Base-by-base conservation (phyloP, 2,329 filamentous ascomycete species). In the Beauveria varroae region DNA sequence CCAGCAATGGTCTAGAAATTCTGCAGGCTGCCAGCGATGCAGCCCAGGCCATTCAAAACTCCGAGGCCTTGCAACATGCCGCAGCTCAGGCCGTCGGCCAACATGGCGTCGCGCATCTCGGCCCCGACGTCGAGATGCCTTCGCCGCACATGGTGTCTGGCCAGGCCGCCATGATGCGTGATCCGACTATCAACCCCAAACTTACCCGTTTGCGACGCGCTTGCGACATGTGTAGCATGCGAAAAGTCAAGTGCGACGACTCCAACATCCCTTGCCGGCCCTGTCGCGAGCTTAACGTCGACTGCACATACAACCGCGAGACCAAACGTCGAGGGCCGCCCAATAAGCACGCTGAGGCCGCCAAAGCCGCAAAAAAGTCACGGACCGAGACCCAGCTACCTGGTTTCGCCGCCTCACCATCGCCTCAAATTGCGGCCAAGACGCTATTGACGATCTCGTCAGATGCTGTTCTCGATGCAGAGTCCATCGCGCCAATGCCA, bases 401-500 rank as follows among this genome's bases (percentile, higher is more conserved):
- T 41, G 66, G 67, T 0, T 62, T 67, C 16, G 61, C 66, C 59
- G 58, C 71, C n/a, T 75, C 75, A 3, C 73, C 78, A 0, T 74
- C 75, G 16, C 76, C 78, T 5, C 79, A 81, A 64, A 77, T 75
- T 46, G 78, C 78, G 0, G 77, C 79, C 55, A 79, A 81, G 67
- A 73, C 79, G 0, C 70, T 83, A 28, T 75, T 82, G 63, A 77
- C 79, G 14, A 79, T 77, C 18, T 74, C 74, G 16, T 68, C 69
- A 2, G 71, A 72, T n/a, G 69, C 68, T 30, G 70, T 73, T n/a
- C 69, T 85, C 16, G 82, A 84, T 63, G 83, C 86, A 53, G 89
- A 93, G 69, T 78, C 83, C 2, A 91, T 93, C 64, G 89, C 87
- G 46, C 86, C 89, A 0, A 79, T 87, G 72, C 81, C 84, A 8